A percentile compares a stretch with the other conserved stretches of the same genome.
Conservation (phyloP, 2,329 filamentous ascomycete genomes). For the Penicillium expansum region DNA sequence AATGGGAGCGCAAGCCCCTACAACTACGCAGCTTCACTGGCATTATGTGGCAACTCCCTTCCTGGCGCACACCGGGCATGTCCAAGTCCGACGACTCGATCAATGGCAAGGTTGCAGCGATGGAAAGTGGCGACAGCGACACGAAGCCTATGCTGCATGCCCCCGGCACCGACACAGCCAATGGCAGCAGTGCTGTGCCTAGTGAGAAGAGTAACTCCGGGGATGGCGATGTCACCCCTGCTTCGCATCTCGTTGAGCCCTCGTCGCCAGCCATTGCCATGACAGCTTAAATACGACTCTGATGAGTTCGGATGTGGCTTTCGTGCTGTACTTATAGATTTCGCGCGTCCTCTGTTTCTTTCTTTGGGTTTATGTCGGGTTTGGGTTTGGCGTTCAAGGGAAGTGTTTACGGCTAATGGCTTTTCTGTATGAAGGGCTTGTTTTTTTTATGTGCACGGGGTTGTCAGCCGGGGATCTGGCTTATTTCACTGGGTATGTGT, state of each 20-base stretch:
- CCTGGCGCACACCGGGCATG: conserved; percentile 65
- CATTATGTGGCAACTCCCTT: conserved; percentile 72
- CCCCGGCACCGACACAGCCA: conserved; percentile 18
- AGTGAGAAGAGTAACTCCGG: conserved; percentile 61
- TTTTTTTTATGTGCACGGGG: neutral
- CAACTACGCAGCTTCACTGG: conserved; percentile 91
- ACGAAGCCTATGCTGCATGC: conserved; percentile 55
- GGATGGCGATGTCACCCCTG: conserved; percentile 47
- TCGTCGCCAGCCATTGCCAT: conserved; percentile 49
- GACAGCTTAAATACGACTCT: conserved; percentile 30
- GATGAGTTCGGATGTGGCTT: neutral
- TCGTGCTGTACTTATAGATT: conserved; percentile 28
- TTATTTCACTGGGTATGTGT: neutral
- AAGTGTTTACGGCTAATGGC: neutral
- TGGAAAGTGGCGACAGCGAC: conserved; percentile 56
- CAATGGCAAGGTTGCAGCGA: conserved; percentile 55
- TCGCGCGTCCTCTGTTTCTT: neutral
- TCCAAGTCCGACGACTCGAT: conserved; percentile 55
- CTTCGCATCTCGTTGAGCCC: conserved; percentile 51
- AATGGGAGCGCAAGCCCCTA: conserved; percentile 82
- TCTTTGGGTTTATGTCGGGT: neutral
- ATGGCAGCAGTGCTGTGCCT: conserved; percentile 50
- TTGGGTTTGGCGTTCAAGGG: conserved; percentile 2
- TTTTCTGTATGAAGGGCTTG: neutral
- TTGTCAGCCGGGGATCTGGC: neutral